These are phyloP conservation scores for Chalciporus sphaerocephalus DNA, from an alignment of 768 basidiomycete genomes.

Conservation along the genomic window DNA sequence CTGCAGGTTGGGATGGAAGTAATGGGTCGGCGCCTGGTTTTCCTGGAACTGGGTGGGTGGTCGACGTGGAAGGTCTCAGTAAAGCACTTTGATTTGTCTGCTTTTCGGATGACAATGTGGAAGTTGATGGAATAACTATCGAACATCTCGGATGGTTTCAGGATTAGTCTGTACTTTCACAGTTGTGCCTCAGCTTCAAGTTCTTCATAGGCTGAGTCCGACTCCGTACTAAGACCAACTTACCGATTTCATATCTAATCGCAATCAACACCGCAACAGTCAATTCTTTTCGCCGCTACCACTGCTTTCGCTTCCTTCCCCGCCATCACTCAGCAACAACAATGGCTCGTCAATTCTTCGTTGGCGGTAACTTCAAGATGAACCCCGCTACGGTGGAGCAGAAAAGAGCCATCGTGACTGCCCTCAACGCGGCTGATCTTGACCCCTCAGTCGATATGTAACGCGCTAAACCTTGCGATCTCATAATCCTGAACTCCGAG, in stretches of 20 bases:
- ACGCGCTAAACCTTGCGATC: neutral
- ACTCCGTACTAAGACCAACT: neutral
- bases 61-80: neutral
- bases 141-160: no score
- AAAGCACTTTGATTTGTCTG: neutral
- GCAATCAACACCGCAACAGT: neutral
- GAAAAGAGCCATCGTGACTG: constrained; percentile 60
- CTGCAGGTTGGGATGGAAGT: neutral
- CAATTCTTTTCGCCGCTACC: neutral
- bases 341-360: constrained; percentile 87
- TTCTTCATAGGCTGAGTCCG: neutral
- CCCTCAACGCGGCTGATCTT: constrained; percentile 75
- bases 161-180: no score
- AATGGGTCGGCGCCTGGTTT: neutral
- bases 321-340: constrained; percentile 4
- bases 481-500: constrained; percentile 9
- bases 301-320: no score
- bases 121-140: no score
- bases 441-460: constrained; percentile 70
- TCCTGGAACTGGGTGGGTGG: neutral
- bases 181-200: no score
- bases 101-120: no score
- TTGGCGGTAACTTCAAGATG: constrained; percentile 99
- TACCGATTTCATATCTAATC: neutral
- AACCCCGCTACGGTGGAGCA: constrained; percentile 69